Evolutionary conservation across 1,284 basidiomycete genomes (phyloP).

Genomic region (Mycosarcoma mackinlayi): DNA sequence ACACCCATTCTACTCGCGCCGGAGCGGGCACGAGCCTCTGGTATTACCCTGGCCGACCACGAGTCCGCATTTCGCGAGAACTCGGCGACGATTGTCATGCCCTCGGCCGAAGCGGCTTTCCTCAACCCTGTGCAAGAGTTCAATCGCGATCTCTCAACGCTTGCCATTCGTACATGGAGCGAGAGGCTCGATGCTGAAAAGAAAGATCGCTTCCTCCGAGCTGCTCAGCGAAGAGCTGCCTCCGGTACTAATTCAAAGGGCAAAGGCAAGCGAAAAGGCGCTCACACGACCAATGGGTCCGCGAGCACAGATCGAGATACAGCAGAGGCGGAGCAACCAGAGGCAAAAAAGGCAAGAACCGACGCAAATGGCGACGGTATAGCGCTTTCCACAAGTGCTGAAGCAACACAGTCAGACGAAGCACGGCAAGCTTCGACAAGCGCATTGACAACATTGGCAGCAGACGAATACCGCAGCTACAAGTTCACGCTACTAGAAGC

Average conservation of each 20-base stretch:
- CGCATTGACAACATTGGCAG: not conserved
- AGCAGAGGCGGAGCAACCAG: constrained; percentile 9
- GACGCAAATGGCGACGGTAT: constrained; percentile 10
- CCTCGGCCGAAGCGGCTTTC: constrained; percentile 73
- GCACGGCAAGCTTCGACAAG: not conserved
- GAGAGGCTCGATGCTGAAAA: constrained; percentile 78
- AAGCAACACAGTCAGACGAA: not conserved
- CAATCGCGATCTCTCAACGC: constrained; percentile 92
- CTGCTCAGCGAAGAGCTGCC: constrained; percentile 64
- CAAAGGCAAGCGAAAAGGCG: constrained; percentile 37
- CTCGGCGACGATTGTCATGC: constrained; percentile 65
- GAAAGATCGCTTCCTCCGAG: constrained; percentile 74
- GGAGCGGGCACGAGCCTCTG: constrained; percentile 47
- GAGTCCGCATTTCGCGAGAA: constrained; percentile 65
- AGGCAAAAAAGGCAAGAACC: constrained; percentile 19
- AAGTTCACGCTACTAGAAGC: constrained; percentile 91
- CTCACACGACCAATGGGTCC: constrained; percentile 9
- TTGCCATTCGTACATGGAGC: constrained; percentile 87
- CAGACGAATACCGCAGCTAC: constrained; percentile 72
- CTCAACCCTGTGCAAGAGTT: constrained; percentile 98
- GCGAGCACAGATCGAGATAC: not conserved
- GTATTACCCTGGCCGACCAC: constrained; percentile 54
- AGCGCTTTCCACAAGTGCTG: constrained; percentile 3
- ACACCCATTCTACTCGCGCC: constrained; percentile 59
- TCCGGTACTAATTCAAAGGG: constrained; percentile 49